phyloP scores from a whole-genome alignment of 2,329 filamentous ascomycete genomes.

The Myotisia sp. region DNA sequence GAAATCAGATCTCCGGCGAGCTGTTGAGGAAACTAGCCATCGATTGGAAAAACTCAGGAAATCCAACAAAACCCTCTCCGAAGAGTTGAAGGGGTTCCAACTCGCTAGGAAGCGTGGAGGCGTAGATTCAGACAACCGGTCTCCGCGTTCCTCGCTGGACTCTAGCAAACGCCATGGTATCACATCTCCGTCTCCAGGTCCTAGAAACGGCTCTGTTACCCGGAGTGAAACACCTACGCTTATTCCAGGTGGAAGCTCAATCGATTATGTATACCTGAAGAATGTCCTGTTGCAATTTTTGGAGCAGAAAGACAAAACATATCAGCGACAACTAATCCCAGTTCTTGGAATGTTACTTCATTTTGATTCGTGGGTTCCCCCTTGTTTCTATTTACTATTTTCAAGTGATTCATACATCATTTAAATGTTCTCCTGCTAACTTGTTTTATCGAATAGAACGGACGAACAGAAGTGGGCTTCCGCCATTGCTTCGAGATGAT shows the following conservation, averaged over 20 bases:
- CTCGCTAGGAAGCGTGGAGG: constrained; percentile 16
- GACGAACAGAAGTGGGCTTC: constrained; percentile 81
- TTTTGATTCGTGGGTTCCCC: constrained; percentile 43
- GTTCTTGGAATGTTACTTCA: constrained; percentile 52
- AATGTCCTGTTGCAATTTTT: constrained; percentile 53
- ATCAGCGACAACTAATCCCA: constrained; percentile 52
- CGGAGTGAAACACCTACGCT: constrained; percentile 27
- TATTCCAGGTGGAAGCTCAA: constrained; percentile 15
- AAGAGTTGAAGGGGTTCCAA: constrained; percentile 38
- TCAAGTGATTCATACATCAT: too few species aligned
- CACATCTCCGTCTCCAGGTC: constrained; percentile 7
- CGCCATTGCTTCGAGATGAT: constrained; percentile 46
- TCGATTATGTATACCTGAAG: constrained; percentile 52
- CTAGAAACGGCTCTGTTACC: constrained; percentile 19
- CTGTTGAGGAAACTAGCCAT: constrained; percentile 62
- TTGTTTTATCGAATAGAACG: constrained; percentile 30
- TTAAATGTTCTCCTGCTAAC: constrained; percentile 10
- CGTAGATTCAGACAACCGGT: constrained; percentile 35
- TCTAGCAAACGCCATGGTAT: constrained; percentile 31
- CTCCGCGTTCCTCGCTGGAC: constrained; percentile 46
- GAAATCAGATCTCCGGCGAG: constrained; percentile 56
- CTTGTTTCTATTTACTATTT: neutral
- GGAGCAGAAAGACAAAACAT: constrained; percentile 53
- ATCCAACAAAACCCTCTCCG: constrained; percentile 45
- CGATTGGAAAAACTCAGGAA: constrained; percentile 69